Conservation (phyloP, 495 filamentous ascomycete genomes). For the Aspergillus mulundensis region DNA sequence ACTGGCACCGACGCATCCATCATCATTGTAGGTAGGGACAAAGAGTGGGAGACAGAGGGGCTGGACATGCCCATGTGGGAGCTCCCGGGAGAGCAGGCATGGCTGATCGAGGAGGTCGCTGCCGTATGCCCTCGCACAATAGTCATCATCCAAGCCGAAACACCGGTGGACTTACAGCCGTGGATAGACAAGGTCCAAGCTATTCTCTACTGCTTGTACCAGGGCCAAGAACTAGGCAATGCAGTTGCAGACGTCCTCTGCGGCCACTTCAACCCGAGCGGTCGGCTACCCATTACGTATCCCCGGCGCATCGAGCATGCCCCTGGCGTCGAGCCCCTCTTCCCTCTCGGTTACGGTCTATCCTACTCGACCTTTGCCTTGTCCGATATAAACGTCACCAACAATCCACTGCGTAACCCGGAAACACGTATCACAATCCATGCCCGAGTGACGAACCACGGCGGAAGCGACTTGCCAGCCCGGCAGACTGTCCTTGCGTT, state of each 20-base stretch:
- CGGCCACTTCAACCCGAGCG: conserved; percentile 71
- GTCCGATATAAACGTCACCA: background rate
- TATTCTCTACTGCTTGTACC: conserved; percentile 75
- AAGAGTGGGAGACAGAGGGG: too few relatives aligned
- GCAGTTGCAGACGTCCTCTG: conserved; percentile 74
- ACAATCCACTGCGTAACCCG: background rate
- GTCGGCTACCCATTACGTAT: conserved; percentile 70
- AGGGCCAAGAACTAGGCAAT: conserved; percentile 78
- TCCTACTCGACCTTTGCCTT: background rate
- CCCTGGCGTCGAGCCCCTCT: too few relatives aligned
- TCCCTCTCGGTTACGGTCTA: too few relatives aligned
- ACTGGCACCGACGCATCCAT: too few relatives aligned
- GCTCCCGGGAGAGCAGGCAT: too few relatives aligned
- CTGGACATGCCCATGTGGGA: too few relatives aligned
- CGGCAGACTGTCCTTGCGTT: conserved; percentile 2
- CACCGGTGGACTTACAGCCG: conserved; percentile 34
- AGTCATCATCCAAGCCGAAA: background rate
- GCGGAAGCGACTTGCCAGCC: too few relatives aligned
- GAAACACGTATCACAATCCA: too few relatives aligned
- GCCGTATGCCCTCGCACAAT: background rate
- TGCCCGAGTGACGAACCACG: too few relatives aligned
- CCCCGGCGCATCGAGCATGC: conserved; percentile 66
- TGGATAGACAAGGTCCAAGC: conserved; percentile 70
- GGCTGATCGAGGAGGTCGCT: too few relatives aligned
- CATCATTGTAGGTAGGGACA: too few relatives aligned